Conservation (phyloP, 148 eudicot genomes). For the Euryodendron excelsum region DNA sequence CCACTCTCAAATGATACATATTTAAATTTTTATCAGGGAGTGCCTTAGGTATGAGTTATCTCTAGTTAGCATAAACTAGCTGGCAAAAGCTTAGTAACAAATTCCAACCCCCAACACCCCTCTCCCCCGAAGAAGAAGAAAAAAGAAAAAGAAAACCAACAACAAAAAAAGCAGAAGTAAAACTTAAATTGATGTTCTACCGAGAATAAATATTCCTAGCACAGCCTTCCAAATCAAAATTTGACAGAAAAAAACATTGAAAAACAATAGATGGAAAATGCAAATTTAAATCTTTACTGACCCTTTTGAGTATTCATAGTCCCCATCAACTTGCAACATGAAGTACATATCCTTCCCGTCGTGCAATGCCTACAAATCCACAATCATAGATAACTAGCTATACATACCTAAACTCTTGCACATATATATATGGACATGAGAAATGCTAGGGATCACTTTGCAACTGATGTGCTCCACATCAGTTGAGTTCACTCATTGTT, state of each 20-base stretch:
- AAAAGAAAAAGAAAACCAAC: neutral
- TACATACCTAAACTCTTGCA: no score
- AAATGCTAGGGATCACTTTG: no score
- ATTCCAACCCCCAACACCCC: neutral
- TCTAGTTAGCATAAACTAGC: constrained; percentile 8
- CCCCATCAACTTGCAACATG: no score
- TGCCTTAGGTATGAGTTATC: no score
- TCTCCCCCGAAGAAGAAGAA: neutral
- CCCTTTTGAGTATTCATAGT: no score
- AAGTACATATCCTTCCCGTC: no score
- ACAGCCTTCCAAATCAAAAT: neutral
- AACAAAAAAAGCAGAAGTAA: neutral
- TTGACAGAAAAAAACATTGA: neutral
- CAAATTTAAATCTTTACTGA: constrained; percentile 6
- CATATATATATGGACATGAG: no score
- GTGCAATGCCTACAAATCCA: neutral
- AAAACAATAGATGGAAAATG: neutral
- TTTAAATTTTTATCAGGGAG: no score
- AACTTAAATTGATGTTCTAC: neutral
- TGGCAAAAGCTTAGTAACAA: neutral
- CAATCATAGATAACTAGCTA: no score
- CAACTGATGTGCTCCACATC: no score
- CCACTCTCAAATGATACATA: no score
- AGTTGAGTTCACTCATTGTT: no score
- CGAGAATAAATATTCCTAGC: neutral